Evolutionary conservation across 2,329 filamentous ascomycete genomes (phyloP).

Genomic region (Didymella lethalis): DNA sequence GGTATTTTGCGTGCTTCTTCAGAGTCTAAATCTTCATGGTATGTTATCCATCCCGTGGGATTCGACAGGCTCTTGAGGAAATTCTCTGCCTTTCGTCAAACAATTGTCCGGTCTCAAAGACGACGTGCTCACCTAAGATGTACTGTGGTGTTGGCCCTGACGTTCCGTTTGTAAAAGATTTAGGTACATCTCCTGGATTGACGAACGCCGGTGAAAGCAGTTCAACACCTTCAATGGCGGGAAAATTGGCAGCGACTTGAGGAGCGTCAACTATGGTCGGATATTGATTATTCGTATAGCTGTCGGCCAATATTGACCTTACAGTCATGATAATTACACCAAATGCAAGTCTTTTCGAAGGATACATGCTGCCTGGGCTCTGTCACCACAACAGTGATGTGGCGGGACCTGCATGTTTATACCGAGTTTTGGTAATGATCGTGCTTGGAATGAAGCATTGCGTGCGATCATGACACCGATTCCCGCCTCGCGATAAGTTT

Average conservation of each 20-base stretch:
- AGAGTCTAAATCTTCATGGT: slow-evolving; percentile 26
- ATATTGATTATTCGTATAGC: slow-evolving; percentile 6
- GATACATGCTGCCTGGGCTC: background rate
- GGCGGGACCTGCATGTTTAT: background rate
- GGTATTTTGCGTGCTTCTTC: slow-evolving; percentile 37
- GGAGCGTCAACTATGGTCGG: background rate
- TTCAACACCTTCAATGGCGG: background rate
- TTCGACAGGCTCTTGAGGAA: slow-evolving; percentile 11
- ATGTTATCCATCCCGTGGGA: slow-evolving; percentile 34
- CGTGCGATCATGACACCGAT: background rate
- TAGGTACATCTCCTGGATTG: background rate
- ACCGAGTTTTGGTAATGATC: background rate
- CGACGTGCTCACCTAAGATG: background rate
- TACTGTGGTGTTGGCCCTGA: slow-evolving; percentile 3
- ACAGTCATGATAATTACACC: background rate
- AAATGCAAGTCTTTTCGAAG: background rate
- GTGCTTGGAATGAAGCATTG: background rate
- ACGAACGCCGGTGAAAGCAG: slow-evolving; percentile 1
- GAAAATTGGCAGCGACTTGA: slow-evolving; percentile 2
- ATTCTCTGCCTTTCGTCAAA: slow-evolving; percentile 6
- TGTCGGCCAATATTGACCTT: background rate
- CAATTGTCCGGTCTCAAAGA: too few relatives aligned
- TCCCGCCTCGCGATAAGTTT: background rate
- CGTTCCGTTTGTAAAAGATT: background rate
- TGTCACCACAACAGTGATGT: background rate